Conservation (phyloP, 2,329 filamentous ascomycete species). For the Trichoderma simmonsii region DNA sequence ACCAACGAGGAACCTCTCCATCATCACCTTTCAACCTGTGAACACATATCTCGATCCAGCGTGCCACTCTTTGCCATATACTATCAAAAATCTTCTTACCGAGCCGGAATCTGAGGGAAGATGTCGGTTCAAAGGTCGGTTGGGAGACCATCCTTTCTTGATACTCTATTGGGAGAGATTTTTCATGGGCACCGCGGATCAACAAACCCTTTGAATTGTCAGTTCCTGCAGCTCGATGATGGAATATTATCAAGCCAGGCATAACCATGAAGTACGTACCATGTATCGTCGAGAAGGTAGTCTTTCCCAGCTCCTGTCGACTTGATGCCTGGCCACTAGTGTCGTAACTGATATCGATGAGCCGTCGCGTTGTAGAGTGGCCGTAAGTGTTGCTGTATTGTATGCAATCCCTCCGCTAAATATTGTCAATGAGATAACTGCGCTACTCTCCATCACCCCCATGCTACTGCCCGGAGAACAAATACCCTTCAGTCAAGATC, state of each 20-base stretch:
- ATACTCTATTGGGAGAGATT: not conserved
- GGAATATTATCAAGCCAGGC: not conserved
- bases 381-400: not conserved
- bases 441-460: too few species aligned
- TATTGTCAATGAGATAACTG: too few species aligned
- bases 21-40: not conserved
- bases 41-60: not conserved
- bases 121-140: not conserved
- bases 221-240: not conserved
- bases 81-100: not conserved
- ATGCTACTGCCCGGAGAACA: too few species aligned
- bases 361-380: not conserved
- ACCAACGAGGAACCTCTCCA: not conserved
- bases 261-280: not conserved
- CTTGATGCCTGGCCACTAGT: not conserved
- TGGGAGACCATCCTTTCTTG: not conserved
- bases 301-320: not conserved
- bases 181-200: not conserved
- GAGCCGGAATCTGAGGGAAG: not conserved
- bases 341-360: not conserved
- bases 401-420: not conserved
- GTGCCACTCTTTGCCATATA: not conserved
- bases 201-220: not conserved
- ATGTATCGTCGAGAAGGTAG: not conserved
- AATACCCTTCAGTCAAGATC: not conserved